Conservation (phyloP, 441 rosid genomes). For the Gossypium davidsonii region DNA sequence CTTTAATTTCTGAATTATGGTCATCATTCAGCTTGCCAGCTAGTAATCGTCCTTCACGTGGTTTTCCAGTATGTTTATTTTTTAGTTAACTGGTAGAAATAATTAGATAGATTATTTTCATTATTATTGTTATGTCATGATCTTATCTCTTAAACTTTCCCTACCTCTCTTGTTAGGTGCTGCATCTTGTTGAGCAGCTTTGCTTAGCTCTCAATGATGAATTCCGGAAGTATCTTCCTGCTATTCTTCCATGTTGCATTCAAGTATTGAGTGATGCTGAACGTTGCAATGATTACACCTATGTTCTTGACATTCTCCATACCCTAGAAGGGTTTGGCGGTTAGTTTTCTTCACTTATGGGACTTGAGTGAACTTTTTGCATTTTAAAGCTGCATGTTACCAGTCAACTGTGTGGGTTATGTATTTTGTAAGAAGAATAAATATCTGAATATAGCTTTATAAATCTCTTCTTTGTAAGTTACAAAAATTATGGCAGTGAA, state of each 20-base stretch:
- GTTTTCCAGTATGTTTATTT: conserved; percentile 63
- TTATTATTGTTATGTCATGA: conserved; percentile 11
- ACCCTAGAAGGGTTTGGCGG: conserved; percentile 98
- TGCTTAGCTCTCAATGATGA: conserved; percentile 99
- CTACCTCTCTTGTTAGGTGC: conserved; percentile 46
- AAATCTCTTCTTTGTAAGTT: background rate
- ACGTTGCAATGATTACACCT: conserved; percentile 78
- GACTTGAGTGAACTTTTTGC: background rate
- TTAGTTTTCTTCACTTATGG: conserved; percentile 43
- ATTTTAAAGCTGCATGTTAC: background rate
- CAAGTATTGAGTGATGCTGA: conserved; percentile 97
- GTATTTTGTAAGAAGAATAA: conserved; percentile 6
- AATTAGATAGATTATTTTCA: conserved; percentile 11
- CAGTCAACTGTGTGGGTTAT: background rate
- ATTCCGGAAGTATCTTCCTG: conserved; percentile 91
- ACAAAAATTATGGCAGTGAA: background rate
- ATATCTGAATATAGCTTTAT: conserved; percentile 5
- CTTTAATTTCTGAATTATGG: conserved; percentile 92
- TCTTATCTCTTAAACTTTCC: conserved; percentile 17
- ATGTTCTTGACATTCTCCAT: conserved; percentile 92
- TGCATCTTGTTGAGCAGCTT: conserved; percentile 97
- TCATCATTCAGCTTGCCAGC: conserved; percentile 89
- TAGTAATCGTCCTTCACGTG: conserved; percentile 64
- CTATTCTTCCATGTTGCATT: conserved; percentile 92
- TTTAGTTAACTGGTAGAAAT: background rate